Conservation (phyloP, 202 grass and related monocot genomes). For the Elaeis oleifera region DNA sequence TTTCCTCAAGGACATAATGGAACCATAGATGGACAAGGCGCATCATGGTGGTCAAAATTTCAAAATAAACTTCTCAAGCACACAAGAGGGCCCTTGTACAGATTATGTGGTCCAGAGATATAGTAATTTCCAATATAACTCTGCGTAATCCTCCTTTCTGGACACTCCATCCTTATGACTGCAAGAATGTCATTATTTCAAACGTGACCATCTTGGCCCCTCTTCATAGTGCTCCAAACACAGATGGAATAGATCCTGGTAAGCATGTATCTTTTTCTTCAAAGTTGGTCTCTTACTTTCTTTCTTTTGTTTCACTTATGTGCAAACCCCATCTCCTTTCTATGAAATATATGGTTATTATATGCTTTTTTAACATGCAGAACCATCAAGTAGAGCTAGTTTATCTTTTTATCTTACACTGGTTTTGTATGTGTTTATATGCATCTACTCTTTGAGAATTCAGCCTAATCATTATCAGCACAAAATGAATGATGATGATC, state of each 20-base stretch:
- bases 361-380: no score
- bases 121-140: conserved; percentile 9
- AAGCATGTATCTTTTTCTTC: not conserved
- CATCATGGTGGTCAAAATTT: not conserved
- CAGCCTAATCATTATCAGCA: no score
- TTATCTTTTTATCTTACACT: no score
- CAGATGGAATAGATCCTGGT: conserved; percentile 17
- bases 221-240: conserved; percentile 7
- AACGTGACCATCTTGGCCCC: conserved; percentile 10
- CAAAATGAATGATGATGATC: no score
- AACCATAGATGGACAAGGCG: conserved; percentile 7
- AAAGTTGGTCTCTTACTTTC: no score
- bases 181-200: conserved; percentile 15
- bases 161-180: conserved; percentile 16
- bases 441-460: no score
- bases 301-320: no score
- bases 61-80: not conserved
- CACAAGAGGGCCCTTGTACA: conserved; percentile 14
- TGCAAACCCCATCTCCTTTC: no score
- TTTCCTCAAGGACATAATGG: conserved; percentile 1
- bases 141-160: conserved; percentile 7
- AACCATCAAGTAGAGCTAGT: no score
- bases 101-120: conserved; percentile 11
- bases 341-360: no score
- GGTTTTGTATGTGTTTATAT: no score